Conservation (phyloP, 1,139 yeast species). For the Arxiozyma telluris region DNA sequence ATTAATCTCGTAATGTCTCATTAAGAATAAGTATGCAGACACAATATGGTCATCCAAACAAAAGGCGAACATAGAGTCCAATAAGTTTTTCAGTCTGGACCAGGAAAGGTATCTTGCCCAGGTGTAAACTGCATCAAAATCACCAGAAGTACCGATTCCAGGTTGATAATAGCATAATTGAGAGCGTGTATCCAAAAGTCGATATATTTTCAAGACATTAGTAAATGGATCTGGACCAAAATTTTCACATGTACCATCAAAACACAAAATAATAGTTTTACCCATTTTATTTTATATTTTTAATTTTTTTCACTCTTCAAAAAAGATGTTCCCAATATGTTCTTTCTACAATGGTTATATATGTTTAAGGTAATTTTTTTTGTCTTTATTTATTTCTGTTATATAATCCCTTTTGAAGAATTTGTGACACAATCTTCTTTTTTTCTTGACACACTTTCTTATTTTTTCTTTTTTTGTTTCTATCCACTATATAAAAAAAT, state of each 20-base stretch:
- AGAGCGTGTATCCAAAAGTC: conserved; percentile 40
- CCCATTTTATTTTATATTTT: neutral
- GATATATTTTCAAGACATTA: conserved; percentile 46
- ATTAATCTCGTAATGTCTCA: conserved; percentile 39
- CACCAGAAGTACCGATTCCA: conserved; percentile 49
- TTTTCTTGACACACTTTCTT: neutral
- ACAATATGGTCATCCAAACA: conserved; percentile 47
- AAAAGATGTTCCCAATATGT: too few species aligned
- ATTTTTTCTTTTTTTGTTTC: too few species aligned
- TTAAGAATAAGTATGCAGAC: conserved; percentile 46
- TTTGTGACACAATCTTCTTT: neutral
- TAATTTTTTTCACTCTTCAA: neutral
- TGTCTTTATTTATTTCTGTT: too few species aligned
- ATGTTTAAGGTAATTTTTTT: neutral
- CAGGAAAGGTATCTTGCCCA: conserved; percentile 16
- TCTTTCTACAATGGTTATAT: too few species aligned
- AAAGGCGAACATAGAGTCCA: conserved; percentile 48
- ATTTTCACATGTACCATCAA: conserved; percentile 55
- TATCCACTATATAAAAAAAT: too few species aligned
- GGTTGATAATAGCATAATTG: conserved; percentile 60
- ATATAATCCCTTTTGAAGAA: neutral
- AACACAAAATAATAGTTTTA: conserved; percentile 44
- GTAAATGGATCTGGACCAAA: conserved; percentile 50
- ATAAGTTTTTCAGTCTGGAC: conserved; percentile 20
- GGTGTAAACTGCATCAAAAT: conserved; percentile 33